Base-by-base conservation (phyloP, 2,329 filamentous ascomycete genomes). In the Exserohilum rostratum region DNA sequence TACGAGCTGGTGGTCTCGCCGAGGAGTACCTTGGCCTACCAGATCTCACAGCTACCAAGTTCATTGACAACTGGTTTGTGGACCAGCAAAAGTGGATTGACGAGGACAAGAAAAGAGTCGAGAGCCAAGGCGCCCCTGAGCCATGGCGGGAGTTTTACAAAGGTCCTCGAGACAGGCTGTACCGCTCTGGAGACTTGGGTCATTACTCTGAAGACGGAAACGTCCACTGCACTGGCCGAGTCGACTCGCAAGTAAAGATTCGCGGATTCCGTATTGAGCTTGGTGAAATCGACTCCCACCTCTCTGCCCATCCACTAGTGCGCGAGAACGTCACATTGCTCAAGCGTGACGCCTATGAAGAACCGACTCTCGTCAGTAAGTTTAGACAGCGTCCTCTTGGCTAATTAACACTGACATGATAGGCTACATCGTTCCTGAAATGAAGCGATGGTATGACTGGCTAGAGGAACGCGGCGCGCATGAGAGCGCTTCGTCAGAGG, bases 191-290 rank as follows among this genome's bases (percentile, higher is more conserved):
- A 22, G 93, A 98, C 72, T 79, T 99, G 3, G 93, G 93, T 3
- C 81, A 87, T 53, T 93, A 90, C 69, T 85, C 86, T 46, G 80
- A 83, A 2, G 82, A 86, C 39, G 91, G 90, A 31, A 87, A 88
- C 61, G 88, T 91, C 10, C 89, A 90, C 68, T 90, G 87, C 69
- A 88, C 89, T 9, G 93, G 93, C 18, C 84, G 95, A 54, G 87
- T 87, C 20, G 93, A 98, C 69, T 85, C 89, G 63, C 93, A 98
- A 72, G 90, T 97, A 79, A 99, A 98, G 81, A 93, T 98, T 62
- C 89, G 95, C 56, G 93, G 93, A 1, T 98, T 97, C 82, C 85
- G 93, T 57, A 96, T 99, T 64, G 95, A 99, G 77, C 86, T 98
- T 40, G 89, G 89, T 60, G 95, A 98, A 64, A 97, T 98, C 63